Percentiles rank a stretch among this genome's conserved stretches.
phyloP scores from a whole-genome alignment of 371 early-diverging fungal species.

The Mortierella sp. region DNA sequence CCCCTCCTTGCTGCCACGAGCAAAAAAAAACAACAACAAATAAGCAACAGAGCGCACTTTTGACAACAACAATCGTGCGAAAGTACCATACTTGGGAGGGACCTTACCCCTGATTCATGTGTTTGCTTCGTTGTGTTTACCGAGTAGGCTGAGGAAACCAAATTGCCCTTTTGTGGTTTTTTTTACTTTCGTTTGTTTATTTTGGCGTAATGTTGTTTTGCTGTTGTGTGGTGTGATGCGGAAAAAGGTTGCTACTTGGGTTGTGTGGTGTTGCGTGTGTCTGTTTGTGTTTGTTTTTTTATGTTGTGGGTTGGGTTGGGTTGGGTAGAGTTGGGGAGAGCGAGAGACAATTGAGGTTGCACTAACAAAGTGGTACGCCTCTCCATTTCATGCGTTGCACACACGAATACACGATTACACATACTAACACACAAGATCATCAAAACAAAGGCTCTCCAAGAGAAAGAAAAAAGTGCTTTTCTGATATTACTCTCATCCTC shows the following conservation, averaged over 20 bases:
- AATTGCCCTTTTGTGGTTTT: background rate
- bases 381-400: background rate
- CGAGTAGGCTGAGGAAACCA: background rate
- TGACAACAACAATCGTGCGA: background rate
- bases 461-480: background rate
- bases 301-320: too few relatives aligned
- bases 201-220: background rate
- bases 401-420: too few relatives aligned
- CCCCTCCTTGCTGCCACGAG: background rate
- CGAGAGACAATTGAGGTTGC: background rate
- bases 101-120: background rate
- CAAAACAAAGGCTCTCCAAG: background rate
- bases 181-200: background rate
- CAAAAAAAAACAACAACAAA: background rate
- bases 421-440: too few relatives aligned
- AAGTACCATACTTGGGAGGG: background rate
- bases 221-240: background rate
- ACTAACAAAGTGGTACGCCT: background rate
- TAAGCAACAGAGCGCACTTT: background rate
- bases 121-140: background rate
- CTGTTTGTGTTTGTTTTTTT: background rate
- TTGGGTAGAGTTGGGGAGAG: background rate
- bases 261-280: background rate
- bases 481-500: background rate
- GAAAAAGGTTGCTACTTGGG: background rate